Percentiles rank a stretch among this genome's conserved stretches.
Evolutionary conservation across 2,329 filamentous ascomycete genomes (phyloP).

Genomic region (Neurospora sp.): DNA sequence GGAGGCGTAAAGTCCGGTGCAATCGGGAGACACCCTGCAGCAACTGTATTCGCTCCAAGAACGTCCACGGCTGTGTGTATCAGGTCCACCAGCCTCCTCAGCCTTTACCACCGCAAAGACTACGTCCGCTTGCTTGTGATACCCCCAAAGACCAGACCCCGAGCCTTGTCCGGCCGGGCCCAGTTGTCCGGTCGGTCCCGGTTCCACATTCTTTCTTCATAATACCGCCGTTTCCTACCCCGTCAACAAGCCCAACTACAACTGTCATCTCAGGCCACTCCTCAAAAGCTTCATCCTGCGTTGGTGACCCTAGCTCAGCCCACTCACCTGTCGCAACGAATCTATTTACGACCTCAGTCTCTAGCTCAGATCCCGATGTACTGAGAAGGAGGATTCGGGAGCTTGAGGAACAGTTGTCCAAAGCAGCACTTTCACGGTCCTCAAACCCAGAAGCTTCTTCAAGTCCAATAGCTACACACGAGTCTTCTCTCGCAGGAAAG

Average conservation of each 20-base stretch:
- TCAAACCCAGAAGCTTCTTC: neutral
- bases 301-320: neutral
- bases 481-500: neutral
- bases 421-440: constrained; percentile 7
- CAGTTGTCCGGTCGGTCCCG: neutral
- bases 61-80: constrained; percentile 24
- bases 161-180: neutral
- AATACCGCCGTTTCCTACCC: neutral
- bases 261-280: neutral
- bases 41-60: constrained; percentile 31
- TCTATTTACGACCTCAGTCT: neutral
- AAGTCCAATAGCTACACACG: neutral
- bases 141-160: neutral
- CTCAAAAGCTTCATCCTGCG: neutral
- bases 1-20: constrained; percentile 35
- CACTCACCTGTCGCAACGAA: neutral
- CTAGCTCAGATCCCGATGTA: neutral
- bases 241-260: neutral
- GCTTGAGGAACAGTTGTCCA: constrained; percentile 30
- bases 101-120: neutral
- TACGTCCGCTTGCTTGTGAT: neutral
- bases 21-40: constrained; percentile 30
- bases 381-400: neutral
- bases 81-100: neutral
- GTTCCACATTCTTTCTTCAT: neutral